Base-by-base conservation (phyloP, 441 rosid genomes). In the Erodium texanum region DNA sequence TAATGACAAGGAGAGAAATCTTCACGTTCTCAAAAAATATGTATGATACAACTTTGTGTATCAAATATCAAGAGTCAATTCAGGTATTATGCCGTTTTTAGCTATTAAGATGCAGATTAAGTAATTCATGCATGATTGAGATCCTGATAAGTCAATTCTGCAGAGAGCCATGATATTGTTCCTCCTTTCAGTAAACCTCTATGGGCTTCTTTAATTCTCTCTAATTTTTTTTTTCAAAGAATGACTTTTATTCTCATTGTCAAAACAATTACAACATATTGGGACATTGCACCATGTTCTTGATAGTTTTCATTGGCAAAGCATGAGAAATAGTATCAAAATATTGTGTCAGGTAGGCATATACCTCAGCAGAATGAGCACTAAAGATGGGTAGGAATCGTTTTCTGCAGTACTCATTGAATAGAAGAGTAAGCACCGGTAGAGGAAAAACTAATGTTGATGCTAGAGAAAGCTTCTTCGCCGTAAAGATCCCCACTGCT, bases 341-440 rank as follows among this genome's bases (percentile, higher is more conserved):
- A 20, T 41, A 62, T 62, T 11, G 52, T 68, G 66, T 70, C 43
- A 59, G 5, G 48, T 23, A 16, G 41, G 19, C 7, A 62, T 22
- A 14, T 85, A 91, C 99, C 95, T 91, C 99, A 10, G 96, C 93
- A 67, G 99, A 78, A 82, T 89, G 83, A 65, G 92, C 81, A 27
- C 72, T 70, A 70, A 91, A 93, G 72, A 82, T 79, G 66, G 99
- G 99, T 69, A 86, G 84, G 86, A 93, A 93, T 69, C 99, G 89
- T 79, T 91, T 90, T 69, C 96, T 86, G 81, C 99, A 93, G 80
- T 89, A 93, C 83, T 88, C 99, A 16, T 93, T 93, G 68, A 93
- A 93, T 54, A 93, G 92, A 73, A 93, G 92, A 1, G 99, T 93
- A 70, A 86, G 76, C 65, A 85, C 48, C 23, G 93, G 92, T 73